Evolutionary conservation across 768 basidiomycete genomes (phyloP).

Genomic region (Phylloporus sp.): DNA sequence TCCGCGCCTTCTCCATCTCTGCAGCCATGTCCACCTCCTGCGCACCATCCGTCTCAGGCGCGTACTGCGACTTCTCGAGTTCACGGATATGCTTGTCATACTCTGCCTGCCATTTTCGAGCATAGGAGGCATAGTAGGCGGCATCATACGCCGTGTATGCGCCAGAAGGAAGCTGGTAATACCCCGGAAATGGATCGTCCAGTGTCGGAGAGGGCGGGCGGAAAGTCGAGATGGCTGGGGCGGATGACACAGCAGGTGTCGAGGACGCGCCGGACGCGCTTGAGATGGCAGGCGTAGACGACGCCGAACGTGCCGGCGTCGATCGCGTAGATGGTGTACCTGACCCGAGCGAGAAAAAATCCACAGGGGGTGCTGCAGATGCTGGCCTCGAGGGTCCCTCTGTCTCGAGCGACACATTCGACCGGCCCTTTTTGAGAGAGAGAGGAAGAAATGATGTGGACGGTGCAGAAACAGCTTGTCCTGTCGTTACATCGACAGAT

Average conservation of each 20-base stretch:
- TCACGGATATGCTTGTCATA: slow-evolving; percentile 69
- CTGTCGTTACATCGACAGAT: neutral
- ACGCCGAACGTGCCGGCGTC: neutral
- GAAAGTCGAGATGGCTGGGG: slow-evolving; percentile 65
- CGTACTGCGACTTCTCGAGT: slow-evolving; percentile 72
- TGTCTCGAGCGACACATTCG: slow-evolving; percentile 55
- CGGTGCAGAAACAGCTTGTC: slow-evolving; percentile 2
- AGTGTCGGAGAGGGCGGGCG: slow-evolving; percentile 71
- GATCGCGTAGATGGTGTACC: slow-evolving; percentile 2
- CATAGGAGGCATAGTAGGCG: slow-evolving; percentile 62
- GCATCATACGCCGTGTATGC: slow-evolving; percentile 73
- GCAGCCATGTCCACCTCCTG: slow-evolving; percentile 60
- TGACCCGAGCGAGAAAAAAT: slow-evolving; percentile 69
- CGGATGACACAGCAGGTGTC: slow-evolving; percentile 53
- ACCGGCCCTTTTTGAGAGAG: slow-evolving; percentile 55
- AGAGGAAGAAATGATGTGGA: slow-evolving; percentile 55
- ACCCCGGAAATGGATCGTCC: slow-evolving; percentile 79
- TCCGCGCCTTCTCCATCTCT: slow-evolving; percentile 77
- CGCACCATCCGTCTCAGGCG: slow-evolving; percentile 39
- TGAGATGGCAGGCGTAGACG: slow-evolving; percentile 5
- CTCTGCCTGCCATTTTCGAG: slow-evolving; percentile 69
- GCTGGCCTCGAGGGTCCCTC: slow-evolving; percentile 11
- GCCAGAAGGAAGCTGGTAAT: slow-evolving; percentile 81
- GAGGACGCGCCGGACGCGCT: slow-evolving; percentile 65
- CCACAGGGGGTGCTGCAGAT: slow-evolving; percentile 38